Evolutionary conservation across 176 grass and related monocot species (phyloP), one percentile per base, ranked within the genome.

Genomic region (Paspalum vaginatum): DNA sequence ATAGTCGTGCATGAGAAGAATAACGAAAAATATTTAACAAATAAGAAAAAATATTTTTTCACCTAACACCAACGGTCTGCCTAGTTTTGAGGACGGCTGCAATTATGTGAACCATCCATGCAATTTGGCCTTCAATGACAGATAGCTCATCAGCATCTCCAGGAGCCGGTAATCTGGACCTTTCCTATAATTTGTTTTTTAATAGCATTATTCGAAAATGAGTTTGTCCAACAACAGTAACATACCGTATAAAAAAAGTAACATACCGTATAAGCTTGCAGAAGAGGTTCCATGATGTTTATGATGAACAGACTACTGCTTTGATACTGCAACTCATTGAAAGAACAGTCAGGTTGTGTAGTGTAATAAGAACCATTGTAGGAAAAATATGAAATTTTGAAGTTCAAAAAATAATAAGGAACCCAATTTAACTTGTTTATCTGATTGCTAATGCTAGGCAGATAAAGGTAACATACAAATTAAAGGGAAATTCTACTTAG

Each of bases 251-350:
- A 99, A 86, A n/a, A n/a, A n/a, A n/a, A 83, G 11, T 65, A 76
- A 76, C 82, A 87, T 93, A 99, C 97, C 82, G 97, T 99, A 83
- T 99, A 99, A 86, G 86, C 97, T 85, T 96, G 97, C 54, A 99
- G 88, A 90, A 99, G 92, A 91, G 97, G 97, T 84, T 99, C 97
- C 91, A 99, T 86, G 61, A 99, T 96, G 47, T 99, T 99, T 84
- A 99, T 93, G 79, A 99, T 99, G 82, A 90, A 93, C 38, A 93
- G 44, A 67, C 97, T 99, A 76, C 90, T 93, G 54, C 77, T 93
- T 91, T 91, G 86, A 78, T 99, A 99, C 97, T 99, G 93, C 85
- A 93, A 80, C 48, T 73, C 79, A 78, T 40, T 55, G 44, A 76
- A 87, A 74, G 57, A 79, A n/a, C 11, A 78, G 63, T 81, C 42